A percentile compares a stretch with the other conserved stretches of the same genome.
phyloP scores from a whole-genome alignment of 225 moss, liverwort and hornwort genomes.

The Antitrichia curtipendula region DNA sequence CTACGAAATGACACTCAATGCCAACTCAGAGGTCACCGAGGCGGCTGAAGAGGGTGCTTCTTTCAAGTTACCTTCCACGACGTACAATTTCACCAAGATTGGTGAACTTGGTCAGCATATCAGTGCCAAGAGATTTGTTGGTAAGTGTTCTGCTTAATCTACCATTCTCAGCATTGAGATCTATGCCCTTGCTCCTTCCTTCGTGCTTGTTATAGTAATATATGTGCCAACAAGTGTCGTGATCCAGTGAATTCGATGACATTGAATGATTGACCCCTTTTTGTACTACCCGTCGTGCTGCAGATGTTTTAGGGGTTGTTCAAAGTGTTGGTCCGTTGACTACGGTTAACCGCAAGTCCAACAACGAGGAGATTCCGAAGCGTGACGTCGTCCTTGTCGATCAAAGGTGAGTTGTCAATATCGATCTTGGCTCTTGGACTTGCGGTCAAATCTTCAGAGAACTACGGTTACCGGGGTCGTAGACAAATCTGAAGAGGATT shows the following conservation, averaged over 20 bases:
- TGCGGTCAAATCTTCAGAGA: too few relatives aligned
- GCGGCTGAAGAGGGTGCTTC: constrained; percentile 38
- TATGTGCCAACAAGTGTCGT: too few relatives aligned
- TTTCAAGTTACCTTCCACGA: constrained; percentile 39
- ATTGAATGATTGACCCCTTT: too few relatives aligned
- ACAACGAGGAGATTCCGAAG: constrained; percentile 83
- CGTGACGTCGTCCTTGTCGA: constrained; percentile 60
- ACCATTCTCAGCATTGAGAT: too few relatives aligned
- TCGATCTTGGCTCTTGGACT: not conserved
- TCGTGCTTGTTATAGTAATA: too few relatives aligned
- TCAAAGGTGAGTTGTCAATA: not conserved
- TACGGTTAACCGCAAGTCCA: constrained; percentile 56
- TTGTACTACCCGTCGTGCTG: not conserved
- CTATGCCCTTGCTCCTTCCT: too few relatives aligned
- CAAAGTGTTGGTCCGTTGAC: constrained; percentile 38
- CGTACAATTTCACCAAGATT: constrained; percentile 63
- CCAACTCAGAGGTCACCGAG: constrained; percentile 61
- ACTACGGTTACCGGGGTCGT: not conserved
- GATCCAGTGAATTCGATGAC: not conserved
- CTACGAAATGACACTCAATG: constrained; percentile 80
- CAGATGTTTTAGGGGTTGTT: constrained; percentile 78
- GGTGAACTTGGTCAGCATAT: constrained; percentile 61
- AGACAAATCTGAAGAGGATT: too few relatives aligned
- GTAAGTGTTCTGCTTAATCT: not conserved
- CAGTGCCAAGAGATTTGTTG: constrained; percentile 53